Percentiles rank a stretch among this genome's conserved stretches.
These are phyloP conservation scores for Haberlea rhodopensis DNA, from an alignment of 257 asterid genomes.

Conservation along the genomic window DNA sequence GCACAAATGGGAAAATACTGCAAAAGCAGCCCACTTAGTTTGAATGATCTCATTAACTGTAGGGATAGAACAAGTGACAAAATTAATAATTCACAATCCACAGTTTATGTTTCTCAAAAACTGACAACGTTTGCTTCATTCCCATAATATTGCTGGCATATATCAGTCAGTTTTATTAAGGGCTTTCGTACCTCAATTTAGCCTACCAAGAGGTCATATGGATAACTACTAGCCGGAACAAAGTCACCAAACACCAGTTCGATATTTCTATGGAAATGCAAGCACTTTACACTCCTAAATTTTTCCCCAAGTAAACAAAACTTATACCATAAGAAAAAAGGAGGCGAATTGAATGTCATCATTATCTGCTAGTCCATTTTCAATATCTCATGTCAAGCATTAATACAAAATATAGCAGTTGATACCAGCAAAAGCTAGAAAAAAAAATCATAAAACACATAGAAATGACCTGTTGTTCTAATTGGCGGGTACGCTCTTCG, in stretches of 20 bases:
- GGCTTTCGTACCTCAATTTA: too few species aligned
- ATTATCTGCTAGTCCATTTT: neutral
- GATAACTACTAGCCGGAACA: neutral
- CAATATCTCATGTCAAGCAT: neutral
- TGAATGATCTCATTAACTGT: neutral
- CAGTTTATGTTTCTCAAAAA: neutral
- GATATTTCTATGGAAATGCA: neutral
- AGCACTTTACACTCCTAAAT: neutral
- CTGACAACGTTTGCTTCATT: constrained; percentile 8
- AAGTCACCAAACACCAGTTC: neutral
- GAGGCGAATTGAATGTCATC: neutral
- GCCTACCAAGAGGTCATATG: neutral
- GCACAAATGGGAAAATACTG: constrained; percentile 12
- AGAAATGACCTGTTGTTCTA: constrained; percentile 86
- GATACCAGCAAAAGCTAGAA: constrained; percentile 23
- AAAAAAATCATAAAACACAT: neutral
- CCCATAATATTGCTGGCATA: too few species aligned
- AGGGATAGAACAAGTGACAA: neutral
- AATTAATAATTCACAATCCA: constrained; percentile 3
- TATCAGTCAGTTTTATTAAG: neutral
- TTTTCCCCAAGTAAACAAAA: neutral
- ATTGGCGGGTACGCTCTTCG: constrained; percentile 96
- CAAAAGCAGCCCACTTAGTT: constrained; percentile 13
- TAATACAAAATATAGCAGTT: constrained; percentile 4
- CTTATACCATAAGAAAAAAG: neutral